These are phyloP conservation scores for Leishmania braziliensis DNA, from an alignment of 208 protist species.

Conservation along the genomic window DNA sequence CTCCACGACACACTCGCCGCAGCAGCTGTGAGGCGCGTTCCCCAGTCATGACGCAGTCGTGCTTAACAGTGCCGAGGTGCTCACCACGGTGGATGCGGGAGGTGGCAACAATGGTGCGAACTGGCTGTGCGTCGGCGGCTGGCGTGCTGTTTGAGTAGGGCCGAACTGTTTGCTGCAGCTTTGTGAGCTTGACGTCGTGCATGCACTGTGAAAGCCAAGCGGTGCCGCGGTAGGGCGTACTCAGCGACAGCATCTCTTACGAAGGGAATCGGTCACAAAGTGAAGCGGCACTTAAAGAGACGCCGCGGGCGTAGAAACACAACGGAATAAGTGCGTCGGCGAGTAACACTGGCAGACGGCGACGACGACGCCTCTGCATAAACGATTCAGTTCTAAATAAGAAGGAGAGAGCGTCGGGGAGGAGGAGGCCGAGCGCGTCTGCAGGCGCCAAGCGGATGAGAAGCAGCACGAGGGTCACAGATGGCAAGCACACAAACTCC, in stretches of 20 bases:
- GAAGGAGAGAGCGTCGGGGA: not conserved
- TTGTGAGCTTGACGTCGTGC: constrained; percentile 26
- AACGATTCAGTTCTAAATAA: not conserved
- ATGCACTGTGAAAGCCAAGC: constrained; percentile 33
- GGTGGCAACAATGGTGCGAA: constrained; percentile 65
- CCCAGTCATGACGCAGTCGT: constrained; percentile 56
- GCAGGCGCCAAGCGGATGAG: not conserved
- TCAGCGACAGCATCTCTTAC: constrained; percentile 6
- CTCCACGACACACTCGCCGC: constrained; percentile 21
- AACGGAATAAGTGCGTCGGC: not conserved
- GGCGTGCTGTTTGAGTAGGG: constrained; percentile 7
- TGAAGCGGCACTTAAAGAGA: not conserved
- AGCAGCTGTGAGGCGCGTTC: constrained; percentile 41
- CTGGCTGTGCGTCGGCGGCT: constrained; percentile 18
- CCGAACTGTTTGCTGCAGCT: constrained; percentile 27
- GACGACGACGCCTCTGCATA: not conserved
- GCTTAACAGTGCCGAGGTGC: constrained; percentile 47
- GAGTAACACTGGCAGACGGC: not conserved
- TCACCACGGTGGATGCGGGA: constrained; percentile 62
- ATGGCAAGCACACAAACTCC: not conserved
- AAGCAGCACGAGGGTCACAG: not conserved
- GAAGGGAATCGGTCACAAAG: not conserved
- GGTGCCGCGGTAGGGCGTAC: constrained; percentile 13
- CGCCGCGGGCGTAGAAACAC: not conserved
- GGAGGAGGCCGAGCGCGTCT: not conserved